Evolutionary conservation across 441 rosid genomes (phyloP).

Genomic region (Populus hybrid): DNA sequence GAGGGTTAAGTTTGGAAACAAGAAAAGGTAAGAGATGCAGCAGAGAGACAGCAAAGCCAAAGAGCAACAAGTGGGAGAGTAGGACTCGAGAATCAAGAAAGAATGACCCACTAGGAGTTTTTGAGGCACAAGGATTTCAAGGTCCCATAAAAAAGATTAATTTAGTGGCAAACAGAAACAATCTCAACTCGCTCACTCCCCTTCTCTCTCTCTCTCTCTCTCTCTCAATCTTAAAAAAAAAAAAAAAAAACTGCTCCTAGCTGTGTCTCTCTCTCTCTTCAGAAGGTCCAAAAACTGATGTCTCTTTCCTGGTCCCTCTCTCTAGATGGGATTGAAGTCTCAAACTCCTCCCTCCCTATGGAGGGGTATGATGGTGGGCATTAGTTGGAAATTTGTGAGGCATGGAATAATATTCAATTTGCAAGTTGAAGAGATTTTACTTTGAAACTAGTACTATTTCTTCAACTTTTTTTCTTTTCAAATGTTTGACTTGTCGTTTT

Average conservation of each 20-base stretch:
- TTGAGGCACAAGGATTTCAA: conserved; percentile 38
- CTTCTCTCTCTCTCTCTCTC: not conserved
- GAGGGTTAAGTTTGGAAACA: conserved; percentile 14
- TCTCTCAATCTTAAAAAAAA: not conserved
- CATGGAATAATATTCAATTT: conserved; percentile 24
- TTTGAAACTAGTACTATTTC: not conserved
- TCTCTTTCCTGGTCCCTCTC: not conserved
- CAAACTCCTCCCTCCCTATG: conserved; percentile 9
- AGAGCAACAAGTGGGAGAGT: conserved; percentile 46
- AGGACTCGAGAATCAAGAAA: conserved; percentile 32
- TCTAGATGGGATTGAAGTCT: conserved; percentile 15
- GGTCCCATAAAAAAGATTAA: conserved; percentile 37
- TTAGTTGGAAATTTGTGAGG: conserved; percentile 19
- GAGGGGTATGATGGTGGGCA: conserved; percentile 7
- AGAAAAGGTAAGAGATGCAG: conserved; percentile 17
- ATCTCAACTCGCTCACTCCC: conserved; percentile 7
- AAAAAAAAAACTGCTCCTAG: not conserved
- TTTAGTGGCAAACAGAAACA: conserved; percentile 32
- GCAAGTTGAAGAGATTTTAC: conserved; percentile 19
- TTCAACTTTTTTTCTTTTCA: not conserved
- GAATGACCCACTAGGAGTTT: conserved; percentile 47
- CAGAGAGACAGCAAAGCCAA: conserved; percentile 25
- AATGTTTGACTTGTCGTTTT: conserved; percentile 17
- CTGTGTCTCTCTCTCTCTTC: not conserved
- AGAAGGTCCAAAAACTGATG: not conserved